Conservation (phyloP, 2,329 filamentous ascomycete genomes). For the Epichloe gansuensis region DNA sequence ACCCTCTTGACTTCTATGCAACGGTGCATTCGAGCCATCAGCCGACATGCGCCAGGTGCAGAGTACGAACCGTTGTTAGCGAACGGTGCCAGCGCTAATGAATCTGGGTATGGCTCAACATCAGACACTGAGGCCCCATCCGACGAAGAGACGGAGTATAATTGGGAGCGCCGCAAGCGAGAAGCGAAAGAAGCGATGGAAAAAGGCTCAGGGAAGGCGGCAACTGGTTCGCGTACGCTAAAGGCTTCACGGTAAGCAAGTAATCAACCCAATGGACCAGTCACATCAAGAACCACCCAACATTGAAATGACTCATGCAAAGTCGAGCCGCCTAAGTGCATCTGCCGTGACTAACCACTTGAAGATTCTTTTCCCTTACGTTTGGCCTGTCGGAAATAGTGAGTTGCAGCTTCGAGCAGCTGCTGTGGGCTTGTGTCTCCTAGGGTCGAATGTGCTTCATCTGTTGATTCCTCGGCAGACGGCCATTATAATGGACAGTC, state of each 20-base stretch:
- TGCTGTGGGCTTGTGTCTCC: conserved; percentile 54
- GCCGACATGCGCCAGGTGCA: conserved; percentile 29
- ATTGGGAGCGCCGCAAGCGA: conserved; percentile 40
- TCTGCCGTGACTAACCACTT: not conserved
- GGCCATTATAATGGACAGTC: conserved; percentile 62
- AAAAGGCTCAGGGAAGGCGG: conserved; percentile 60
- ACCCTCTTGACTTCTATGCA: conserved; percentile 12
- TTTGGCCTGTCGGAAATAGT: conserved; percentile 61
- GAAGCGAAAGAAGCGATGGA: conserved; percentile 46
- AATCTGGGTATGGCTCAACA: conserved; percentile 31
- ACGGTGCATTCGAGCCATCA: conserved; percentile 15
- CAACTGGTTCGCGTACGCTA: conserved; percentile 66
- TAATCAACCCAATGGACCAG: conserved; percentile 1
- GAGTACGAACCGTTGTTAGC: conserved; percentile 48
- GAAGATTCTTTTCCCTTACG: conserved; percentile 62
- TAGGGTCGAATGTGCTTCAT: conserved; percentile 61
- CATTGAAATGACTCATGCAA: no score
- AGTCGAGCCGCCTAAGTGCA: not conserved
- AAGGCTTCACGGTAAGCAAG: conserved; percentile 48
- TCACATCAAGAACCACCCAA: not conserved
- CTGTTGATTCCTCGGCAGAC: conserved; percentile 71
- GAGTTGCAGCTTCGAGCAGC: conserved; percentile 55
- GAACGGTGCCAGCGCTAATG: conserved; percentile 13
- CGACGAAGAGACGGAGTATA: conserved; percentile 35
- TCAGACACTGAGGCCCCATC: conserved; percentile 24